Evolutionary conservation across 1,139 yeast genomes (phyloP).

Genomic region (Saccharomycopsis crataegensis): DNA sequence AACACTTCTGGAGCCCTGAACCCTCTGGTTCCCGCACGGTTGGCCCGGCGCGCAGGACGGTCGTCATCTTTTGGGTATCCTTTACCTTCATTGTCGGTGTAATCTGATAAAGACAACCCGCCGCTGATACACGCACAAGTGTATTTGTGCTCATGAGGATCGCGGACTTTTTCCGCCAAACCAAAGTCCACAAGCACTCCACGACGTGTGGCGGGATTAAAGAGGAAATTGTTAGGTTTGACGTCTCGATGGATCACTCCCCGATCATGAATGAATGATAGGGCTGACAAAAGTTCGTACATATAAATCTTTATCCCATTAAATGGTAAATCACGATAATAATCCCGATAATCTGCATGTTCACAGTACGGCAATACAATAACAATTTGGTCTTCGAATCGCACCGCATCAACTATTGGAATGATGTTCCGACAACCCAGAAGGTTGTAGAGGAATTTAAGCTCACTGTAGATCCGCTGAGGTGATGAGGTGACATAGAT

Average conservation of each 20-base stretch:
- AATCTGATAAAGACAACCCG: slow-evolving; percentile 23
- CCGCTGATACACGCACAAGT: slow-evolving; percentile 27
- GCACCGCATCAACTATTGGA: slow-evolving; percentile 78
- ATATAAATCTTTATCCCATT: slow-evolving; percentile 76
- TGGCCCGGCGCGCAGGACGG: slow-evolving; percentile 86
- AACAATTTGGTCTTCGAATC: slow-evolving; percentile 85
- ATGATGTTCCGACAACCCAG: slow-evolving; percentile 71
- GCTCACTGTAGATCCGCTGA: slow-evolving; percentile 78
- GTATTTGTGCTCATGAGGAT: slow-evolving; percentile 6
- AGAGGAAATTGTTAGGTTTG: slow-evolving; percentile 83
- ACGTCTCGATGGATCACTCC: slow-evolving; percentile 75
- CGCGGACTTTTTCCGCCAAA: slow-evolving; percentile 53
- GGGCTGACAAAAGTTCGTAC: slow-evolving; percentile 68
- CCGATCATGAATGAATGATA: slow-evolving; percentile 67
- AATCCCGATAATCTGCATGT: slow-evolving; percentile 85
- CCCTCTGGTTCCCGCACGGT: slow-evolving; percentile 97
- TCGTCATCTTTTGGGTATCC: slow-evolving; percentile 79
- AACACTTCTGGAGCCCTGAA: slow-evolving; percentile 93
- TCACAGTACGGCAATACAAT: slow-evolving; percentile 89
- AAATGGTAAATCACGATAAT: slow-evolving; percentile 71
- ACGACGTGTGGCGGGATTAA: slow-evolving; percentile 63
- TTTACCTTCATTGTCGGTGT: slow-evolving; percentile 30
- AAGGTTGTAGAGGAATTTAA: slow-evolving; percentile 63
- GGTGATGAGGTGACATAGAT: slow-evolving; percentile 96
- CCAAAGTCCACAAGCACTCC: slow-evolving; percentile 95